Evolutionary conservation across 139 green algal genomes (phyloP), one percentile per base, ranked within the genome.

Genomic region (Asterochloris erici): DNA sequence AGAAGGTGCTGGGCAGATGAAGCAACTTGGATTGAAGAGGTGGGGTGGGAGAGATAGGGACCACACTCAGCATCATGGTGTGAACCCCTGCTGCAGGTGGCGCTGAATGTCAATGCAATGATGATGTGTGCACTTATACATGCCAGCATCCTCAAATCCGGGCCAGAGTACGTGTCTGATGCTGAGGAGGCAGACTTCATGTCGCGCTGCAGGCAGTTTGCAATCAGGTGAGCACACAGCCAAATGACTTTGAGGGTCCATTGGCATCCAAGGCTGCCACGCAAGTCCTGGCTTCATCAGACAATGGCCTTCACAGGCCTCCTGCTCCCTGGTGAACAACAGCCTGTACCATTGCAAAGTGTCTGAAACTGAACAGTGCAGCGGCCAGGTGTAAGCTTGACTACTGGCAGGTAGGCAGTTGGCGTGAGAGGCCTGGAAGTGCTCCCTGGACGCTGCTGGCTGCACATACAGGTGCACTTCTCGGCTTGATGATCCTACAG

Each of bases 101-200:
- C 71, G 1, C 16, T 77, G 71, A 38, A 16, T 16, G 14, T 77
- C 19, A 77, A 38, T 9, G n/a, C 19, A 19, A 77, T 77, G 71
- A 77, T 77, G 71, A 77, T 38, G 19, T 71, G 66, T 71, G 66
- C 19, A 9, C 66, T 71, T 23, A 71, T 71, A 26, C 66, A 71
- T 71, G 26, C 26, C n/a, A 77, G 71, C 71, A 77, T 77, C 26
- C 14, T 77, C 23, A 77, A 77, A 24, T 54, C 71, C 1, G 71
- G 71, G 2, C n/a, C 23, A 19, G n/a, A 77, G 23, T 38, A 60
- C 14, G 71, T 77, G 23, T 29, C 71, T 77, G 71, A 77, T 19
- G 26, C 23, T 19, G 23, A 77, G 71, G 71, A 77, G 71, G 71
- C 71, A 16, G n/a, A 60, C 23, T 77, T 77, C 71, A 77, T 77